Base-by-base conservation (phyloP, 805 yeast genomes). In the Candida coquimbonensis region DNA sequence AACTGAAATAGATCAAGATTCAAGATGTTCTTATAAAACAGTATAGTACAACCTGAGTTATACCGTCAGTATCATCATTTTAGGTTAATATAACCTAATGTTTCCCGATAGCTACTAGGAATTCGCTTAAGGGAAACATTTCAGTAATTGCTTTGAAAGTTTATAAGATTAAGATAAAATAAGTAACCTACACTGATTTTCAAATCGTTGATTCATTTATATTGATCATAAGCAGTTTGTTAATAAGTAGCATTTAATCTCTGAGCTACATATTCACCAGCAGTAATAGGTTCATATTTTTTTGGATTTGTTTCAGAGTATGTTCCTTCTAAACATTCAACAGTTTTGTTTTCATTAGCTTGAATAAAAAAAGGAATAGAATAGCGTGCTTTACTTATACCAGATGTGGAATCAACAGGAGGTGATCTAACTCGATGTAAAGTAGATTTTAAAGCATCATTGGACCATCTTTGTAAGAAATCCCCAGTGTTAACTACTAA, bases 311-410 rank as follows among this genome's bases (percentile, higher is more conserved):
- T 35, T 7, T 48, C 54, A 3, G 56, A 49, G 42, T 39, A 56
- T 2, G 60, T 57, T 2, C 60, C 60, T 24, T 59, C 62, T n/a
- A 57, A 27, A 26, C 50, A 53, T 34, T 57, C 60, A 40, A 59
- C 51, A 3, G 48, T 42, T 24, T 21, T 46, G 25, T 59, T 61
- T 41, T 46, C 42, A 39, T 60, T 52, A 5, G 62, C 63, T 35
- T 52, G 43, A 31, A 57, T 44, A 27, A 60, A 60, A 44, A 50
- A 61, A 11, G 65, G 62, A 16, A 59, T 55, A 7, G 64, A 61
- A 45, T 51, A 61, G 33, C 64, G 50, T 6, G 38, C 59, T 39
- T 45, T 53, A 11, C 54, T 33, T 12, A 53, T 43, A 1, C 57
- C 58, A 17, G 51, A 50, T 3, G 31, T 32, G 6, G 55, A 44